Conservation (phyloP, 2,329 filamentous ascomycete genomes). For the Eurotiales sp. region DNA sequence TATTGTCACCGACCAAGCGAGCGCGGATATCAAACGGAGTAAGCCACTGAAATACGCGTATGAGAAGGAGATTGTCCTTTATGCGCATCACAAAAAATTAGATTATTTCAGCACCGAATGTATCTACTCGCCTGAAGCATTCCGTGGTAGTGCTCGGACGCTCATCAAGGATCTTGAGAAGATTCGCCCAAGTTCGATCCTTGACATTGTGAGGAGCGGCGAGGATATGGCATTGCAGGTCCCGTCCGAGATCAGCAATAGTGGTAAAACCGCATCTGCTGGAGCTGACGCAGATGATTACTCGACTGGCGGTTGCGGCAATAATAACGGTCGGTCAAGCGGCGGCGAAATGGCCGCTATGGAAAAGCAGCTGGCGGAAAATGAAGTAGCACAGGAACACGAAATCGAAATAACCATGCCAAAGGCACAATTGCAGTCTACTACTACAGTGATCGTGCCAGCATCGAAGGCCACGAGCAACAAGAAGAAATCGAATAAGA, state of each 20-base stretch:
- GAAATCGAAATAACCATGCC: slow-evolving; percentile 63
- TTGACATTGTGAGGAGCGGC: slow-evolving; percentile 91
- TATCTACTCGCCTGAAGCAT: slow-evolving; percentile 96
- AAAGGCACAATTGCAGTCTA: slow-evolving; percentile 13
- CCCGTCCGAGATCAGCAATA: slow-evolving; percentile 53
- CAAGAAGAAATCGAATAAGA: slow-evolving; percentile 21
- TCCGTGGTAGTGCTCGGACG: slow-evolving; percentile 83
- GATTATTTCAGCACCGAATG: slow-evolving; percentile 99
- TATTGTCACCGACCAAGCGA: slow-evolving; percentile 74
- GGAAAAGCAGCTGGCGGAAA: slow-evolving; percentile 67
- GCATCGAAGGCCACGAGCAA: slow-evolving; percentile 18
- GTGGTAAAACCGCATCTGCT: slow-evolving; percentile 19
- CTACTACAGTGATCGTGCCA: slow-evolving; percentile 7
- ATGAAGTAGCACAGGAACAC: slow-evolving; percentile 57
- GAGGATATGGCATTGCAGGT: slow-evolving; percentile 95
- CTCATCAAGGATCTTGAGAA: slow-evolving; percentile 94
- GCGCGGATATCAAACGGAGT: slow-evolving; percentile 87
- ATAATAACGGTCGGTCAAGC: slow-evolving; percentile 60
- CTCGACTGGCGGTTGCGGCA: slow-evolving; percentile 68
- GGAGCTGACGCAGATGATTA: slow-evolving; percentile 52
- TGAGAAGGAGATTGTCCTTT: slow-evolving; percentile 97
- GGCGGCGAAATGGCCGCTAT: slow-evolving; percentile 78
- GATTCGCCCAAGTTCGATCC: slow-evolving; percentile 85
- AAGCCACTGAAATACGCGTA: slow-evolving; percentile 98
- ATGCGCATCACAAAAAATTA: slow-evolving; percentile 92